Percentiles rank a stretch among this genome's conserved stretches.
These are phyloP conservation scores for Fusarium globosum DNA, from an alignment of 2,329 filamentous ascomycete genomes.

Conservation along the genomic window DNA sequence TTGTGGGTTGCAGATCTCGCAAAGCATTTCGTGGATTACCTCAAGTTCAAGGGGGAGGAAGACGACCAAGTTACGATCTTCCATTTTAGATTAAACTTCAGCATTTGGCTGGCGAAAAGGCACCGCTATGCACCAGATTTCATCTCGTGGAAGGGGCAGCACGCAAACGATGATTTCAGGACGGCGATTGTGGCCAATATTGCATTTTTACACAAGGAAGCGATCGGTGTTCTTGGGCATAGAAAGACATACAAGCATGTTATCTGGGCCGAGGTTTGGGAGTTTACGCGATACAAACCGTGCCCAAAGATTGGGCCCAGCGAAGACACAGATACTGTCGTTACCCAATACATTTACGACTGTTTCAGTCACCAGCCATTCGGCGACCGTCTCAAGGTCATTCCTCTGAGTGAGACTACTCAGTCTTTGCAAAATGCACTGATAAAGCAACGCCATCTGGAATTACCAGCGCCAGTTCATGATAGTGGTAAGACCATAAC, in stretches of 20 bases:
- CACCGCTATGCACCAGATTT: constrained; percentile 60
- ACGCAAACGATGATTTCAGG: constrained; percentile 69
- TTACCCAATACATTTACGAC: constrained; percentile 75
- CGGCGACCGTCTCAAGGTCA: constrained; percentile 59
- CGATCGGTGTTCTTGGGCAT: constrained; percentile 58
- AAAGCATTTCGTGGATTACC: constrained; percentile 78
- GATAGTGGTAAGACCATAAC: constrained; percentile 37
- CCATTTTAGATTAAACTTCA: constrained; percentile 69
- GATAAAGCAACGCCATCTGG: constrained; percentile 44
- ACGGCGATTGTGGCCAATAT: constrained; percentile 68
- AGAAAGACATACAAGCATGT: constrained; percentile 50
- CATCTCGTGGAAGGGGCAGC: constrained; percentile 63
- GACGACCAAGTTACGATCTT: constrained; percentile 58
- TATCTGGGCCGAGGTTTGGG: constrained; percentile 65
- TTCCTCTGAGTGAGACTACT: constrained; percentile 45
- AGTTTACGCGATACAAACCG: constrained; percentile 51
- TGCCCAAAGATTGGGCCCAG: neutral
- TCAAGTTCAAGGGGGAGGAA: constrained; percentile 52
- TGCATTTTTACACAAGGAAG: constrained; percentile 74
- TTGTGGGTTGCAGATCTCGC: constrained; percentile 76
- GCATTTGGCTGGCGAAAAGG: constrained; percentile 61
- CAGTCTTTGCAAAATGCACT: constrained; percentile 46
- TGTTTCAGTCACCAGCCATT: constrained; percentile 74
- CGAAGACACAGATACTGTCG: constrained; percentile 61
- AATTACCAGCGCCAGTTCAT: constrained; percentile 41